Evolutionary conservation across 805 yeast genomes (phyloP), one percentile per base, ranked within the genome.

Genomic region (Spathaspora hagerdaliae): DNA sequence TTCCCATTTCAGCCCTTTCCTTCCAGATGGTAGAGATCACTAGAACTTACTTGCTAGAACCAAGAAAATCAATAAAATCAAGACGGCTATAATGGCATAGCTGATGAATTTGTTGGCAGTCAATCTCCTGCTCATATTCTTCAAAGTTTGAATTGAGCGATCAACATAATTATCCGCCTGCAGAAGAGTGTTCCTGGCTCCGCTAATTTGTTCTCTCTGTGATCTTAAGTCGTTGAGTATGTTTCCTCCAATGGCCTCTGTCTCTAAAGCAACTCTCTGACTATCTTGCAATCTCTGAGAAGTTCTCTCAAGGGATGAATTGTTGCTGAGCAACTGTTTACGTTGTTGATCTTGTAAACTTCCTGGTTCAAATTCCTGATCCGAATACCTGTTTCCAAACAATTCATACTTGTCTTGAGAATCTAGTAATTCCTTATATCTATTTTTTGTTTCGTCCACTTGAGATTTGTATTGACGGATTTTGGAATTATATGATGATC

Each of bases 131-230:
- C 96, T 85, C 99, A 94, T 94, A 14, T 87, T 77, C 56, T 89
- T 82, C 57, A 94, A 72, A 1, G 98, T 94, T 46, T 86, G 79
- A 45, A 94, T 78, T 45, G 94, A 83, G 60, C 86, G 83, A 65
- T 94, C 98, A 43, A 94, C 96, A 58, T 91, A 89, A 0, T 85
- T 81, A 61, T 94, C 98, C 0, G 98, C 98, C 51, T 90, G 92
- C 65, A 79, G 78, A 42, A 94, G 71, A 0, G 96, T 87, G 56
- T 85, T 87, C 63, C 97, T 80, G 19, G 96, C 81, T 56, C 91
- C 89, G 44, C 81, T 71, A 38, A 94, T 79, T 59, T 95, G 97
- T 58, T 94, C 99, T 47, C 99, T 75, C 69, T 94, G 99, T 26
- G 96, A 84, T 49, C 97, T 77, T 53, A 94, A 71, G 61, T 92